Conservation (phyloP, 2,329 filamentous ascomycete genomes). For the Colletotrichum acutatum region DNA sequence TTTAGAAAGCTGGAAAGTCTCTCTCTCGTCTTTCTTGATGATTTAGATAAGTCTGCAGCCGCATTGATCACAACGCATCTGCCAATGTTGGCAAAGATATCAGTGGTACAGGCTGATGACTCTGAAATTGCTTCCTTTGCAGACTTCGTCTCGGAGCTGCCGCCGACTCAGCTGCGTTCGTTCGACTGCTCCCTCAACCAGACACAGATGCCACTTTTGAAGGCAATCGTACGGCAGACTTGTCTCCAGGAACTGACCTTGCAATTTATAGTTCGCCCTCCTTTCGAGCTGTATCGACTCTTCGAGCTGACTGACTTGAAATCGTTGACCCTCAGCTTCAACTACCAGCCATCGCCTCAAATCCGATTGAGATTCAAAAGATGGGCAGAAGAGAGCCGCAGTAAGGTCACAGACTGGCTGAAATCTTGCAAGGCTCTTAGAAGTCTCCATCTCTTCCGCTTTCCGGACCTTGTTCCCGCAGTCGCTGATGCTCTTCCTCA, state of each 20-base stretch:
- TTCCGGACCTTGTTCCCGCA: constrained; percentile 14
- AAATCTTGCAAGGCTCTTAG: neutral
- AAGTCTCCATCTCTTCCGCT: constrained; percentile 8
- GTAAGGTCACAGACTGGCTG: neutral
- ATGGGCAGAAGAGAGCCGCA: neutral
- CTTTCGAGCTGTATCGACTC: neutral
- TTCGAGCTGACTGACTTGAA: constrained; percentile 3
- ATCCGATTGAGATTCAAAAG: neutral
- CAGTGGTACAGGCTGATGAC: neutral
- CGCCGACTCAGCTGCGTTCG: neutral
- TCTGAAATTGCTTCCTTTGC: neutral
- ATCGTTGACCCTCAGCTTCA: constrained; percentile 2
- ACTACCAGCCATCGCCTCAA: neutral
- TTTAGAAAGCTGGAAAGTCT: neutral
- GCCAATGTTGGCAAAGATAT: neutral
- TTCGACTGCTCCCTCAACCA: constrained; percentile 1
- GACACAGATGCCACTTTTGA: neutral
- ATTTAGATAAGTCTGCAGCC: neutral
- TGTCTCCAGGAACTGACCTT: neutral
- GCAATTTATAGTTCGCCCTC: neutral
- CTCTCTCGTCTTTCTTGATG: neutral
- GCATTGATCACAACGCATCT: neutral
- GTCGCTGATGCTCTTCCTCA: constrained; percentile 4
- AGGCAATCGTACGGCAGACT: neutral
- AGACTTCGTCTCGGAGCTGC: neutral